phyloP scores from a whole-genome alignment of 208 protist species.

The Vickermania spadyakhi region DNA sequence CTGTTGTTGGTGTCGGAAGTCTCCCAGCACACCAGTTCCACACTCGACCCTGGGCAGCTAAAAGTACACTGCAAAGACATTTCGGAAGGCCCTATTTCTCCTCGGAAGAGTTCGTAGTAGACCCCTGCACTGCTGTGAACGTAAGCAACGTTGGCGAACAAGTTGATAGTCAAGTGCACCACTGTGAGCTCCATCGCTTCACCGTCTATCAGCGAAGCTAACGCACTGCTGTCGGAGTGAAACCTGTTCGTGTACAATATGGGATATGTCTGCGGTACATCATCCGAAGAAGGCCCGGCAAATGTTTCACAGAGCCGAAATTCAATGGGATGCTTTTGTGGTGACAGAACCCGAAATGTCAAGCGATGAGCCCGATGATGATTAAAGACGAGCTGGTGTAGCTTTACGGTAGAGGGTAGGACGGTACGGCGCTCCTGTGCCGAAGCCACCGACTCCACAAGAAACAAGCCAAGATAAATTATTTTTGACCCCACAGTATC shows the following conservation, averaged over 20 bases:
- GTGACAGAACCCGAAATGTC: not conserved
- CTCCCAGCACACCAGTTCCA: not conserved
- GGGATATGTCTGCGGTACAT: too few relatives aligned
- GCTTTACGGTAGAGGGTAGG: too few relatives aligned
- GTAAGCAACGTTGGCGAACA: constrained; percentile 14
- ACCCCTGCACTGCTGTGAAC: not conserved
- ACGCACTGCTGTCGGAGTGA: too few relatives aligned
- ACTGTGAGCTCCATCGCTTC: not conserved
- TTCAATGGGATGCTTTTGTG: not conserved
- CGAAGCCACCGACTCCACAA: too few relatives aligned
- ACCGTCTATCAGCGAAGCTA: not conserved
- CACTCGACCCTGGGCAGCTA: not conserved
- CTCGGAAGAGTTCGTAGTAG: not conserved
- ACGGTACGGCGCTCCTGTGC: too few relatives aligned
- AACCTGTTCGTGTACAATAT: too few relatives aligned
- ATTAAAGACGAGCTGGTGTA: not conserved
- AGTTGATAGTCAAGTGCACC: constrained; percentile 16
- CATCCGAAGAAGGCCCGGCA: too few relatives aligned
- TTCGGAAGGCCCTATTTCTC: not conserved
- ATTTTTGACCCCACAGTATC: too few relatives aligned
- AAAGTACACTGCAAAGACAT: not conserved
- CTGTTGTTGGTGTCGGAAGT: not conserved
- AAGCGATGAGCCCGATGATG: not conserved
- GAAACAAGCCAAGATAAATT: too few relatives aligned
- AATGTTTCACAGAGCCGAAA: not conserved